These are phyloP conservation scores for Protomyces macrosporus DNA, from an alignment of 1,139 yeast species.

Conservation along the genomic window DNA sequence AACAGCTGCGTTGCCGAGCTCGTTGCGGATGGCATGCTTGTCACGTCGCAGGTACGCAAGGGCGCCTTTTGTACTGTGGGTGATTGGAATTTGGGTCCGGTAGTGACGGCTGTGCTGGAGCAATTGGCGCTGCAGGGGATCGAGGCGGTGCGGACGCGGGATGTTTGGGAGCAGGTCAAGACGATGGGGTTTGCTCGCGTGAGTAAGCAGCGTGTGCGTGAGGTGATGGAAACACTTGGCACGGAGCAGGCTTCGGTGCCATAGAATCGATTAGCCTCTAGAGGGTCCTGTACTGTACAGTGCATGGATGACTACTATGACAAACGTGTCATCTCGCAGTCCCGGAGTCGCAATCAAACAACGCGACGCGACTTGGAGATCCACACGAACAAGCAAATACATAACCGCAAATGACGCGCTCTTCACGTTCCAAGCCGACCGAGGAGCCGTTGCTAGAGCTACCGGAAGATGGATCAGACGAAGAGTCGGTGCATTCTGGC, in stretches of 20 bases:
- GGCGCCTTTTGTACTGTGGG: slow-evolving; percentile 20
- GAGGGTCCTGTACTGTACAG: too few relatives aligned
- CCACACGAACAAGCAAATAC: too few relatives aligned
- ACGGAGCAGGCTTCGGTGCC: neutral
- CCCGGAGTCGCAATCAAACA: too few relatives aligned
- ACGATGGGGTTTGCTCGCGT: neutral
- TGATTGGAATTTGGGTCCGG: slow-evolving; percentile 21
- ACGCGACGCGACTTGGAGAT: too few relatives aligned
- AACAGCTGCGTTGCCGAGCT: slow-evolving; percentile 15
- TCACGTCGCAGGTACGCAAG: neutral
- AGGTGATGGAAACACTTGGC: neutral
- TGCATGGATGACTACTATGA: too few relatives aligned
- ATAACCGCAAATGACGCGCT: neutral
- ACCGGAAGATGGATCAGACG: slow-evolving; percentile 16
- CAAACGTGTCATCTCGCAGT: too few relatives aligned
- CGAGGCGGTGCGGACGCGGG: neutral
- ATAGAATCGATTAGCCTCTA: too few relatives aligned
- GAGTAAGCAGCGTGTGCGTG: neutral
- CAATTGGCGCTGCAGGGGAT: neutral
- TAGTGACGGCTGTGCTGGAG: slow-evolving; percentile 2
- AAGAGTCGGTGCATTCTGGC: slow-evolving; percentile 17
- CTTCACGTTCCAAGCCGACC: slow-evolving; percentile 21
- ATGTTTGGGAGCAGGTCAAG: neutral
- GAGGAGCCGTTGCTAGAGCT: slow-evolving; percentile 19
- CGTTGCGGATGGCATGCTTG: slow-evolving; percentile 16